Evolutionary conservation across 1,139 yeast genomes (phyloP), one percentile per base, ranked within the genome.

Genomic region (Magnusiomyces paraingens): DNA sequence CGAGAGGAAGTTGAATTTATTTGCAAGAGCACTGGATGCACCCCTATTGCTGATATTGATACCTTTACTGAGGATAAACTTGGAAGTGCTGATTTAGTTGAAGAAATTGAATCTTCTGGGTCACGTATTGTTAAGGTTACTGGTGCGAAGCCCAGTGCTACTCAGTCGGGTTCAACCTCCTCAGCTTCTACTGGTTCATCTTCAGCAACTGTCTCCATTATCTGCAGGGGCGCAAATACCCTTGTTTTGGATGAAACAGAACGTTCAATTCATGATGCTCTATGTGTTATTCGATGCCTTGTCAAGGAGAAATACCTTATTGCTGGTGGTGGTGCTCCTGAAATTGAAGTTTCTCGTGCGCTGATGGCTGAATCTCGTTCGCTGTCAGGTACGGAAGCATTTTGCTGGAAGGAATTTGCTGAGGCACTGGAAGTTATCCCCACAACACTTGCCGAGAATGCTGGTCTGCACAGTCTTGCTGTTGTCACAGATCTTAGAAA

Each of bases 271-370:
- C 99, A 93, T 67, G 99, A 93, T 71, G 98, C 99, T 0, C 79
- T 93, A 57, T 93, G 99, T 78, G 99, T 94, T 29, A 81, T 94
- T 55, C 84, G 98, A 70, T 93, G 99, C 75, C 76, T 93, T 55
- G 98, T 94, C 44, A 91, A 93, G 70, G 93, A 90, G 71, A 86
- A 82, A 68, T 98, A 96, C 1, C 77, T 93, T 66, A 89, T 93
- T 72, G 97, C 98, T 14, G 99, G 99, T 64, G 99, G 99, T 61
- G 99, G 99, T 62, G 98, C 99, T 4, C 96, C 99, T 49, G 99
- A 93, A 73, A 83, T 93, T 62, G 99, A 93, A 74, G 86, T 91
- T 15, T 84, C 98, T 4, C 82, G 95, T 64, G 81, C 82, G 26
- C 74, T 93, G 63, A 77, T 81, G 70, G 84, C 82, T 64, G 97